Percentiles rank a stretch among this genome's conserved stretches.
Evolutionary conservation across 2,329 filamentous ascomycete genomes (phyloP).

Genomic region (Arthrobotrys musiformis): DNA sequence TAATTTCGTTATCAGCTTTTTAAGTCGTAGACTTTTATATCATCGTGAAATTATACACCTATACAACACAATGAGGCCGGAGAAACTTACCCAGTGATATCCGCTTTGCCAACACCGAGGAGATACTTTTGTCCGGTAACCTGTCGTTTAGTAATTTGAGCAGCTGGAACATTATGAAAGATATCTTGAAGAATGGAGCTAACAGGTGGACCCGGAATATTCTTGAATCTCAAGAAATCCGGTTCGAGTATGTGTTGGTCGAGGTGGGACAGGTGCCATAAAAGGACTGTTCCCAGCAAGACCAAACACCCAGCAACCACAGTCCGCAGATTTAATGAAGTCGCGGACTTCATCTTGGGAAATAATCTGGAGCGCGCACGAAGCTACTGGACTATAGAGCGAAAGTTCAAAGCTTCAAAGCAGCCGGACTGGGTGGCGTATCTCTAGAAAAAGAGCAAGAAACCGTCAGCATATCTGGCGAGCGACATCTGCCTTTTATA

Average conservation of each 20-base stretch:
- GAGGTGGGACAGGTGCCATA: constrained; percentile 47
- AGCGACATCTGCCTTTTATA: constrained; percentile 34
- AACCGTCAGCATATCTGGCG: constrained; percentile 24
- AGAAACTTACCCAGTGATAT: constrained; percentile 71
- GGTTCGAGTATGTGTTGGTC: constrained; percentile 47
- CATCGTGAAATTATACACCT: too few relatives aligned
- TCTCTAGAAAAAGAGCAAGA: constrained; percentile 28
- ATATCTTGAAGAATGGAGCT: constrained; percentile 54
- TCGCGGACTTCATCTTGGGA: constrained; percentile 44
- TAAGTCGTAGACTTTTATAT: too few relatives aligned
- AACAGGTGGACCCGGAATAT: constrained; percentile 43
- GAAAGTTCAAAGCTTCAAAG: constrained; percentile 50
- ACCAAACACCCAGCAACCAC: constrained; percentile 50
- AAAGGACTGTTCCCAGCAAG: constrained; percentile 36
- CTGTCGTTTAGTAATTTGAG: constrained; percentile 58
- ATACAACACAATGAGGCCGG: not conserved
- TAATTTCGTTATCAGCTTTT: too few relatives aligned
- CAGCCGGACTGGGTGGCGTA: constrained; percentile 31
- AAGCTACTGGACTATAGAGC: constrained; percentile 46
- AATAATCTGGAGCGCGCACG: constrained; percentile 15
- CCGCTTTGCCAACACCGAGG: constrained; percentile 76
- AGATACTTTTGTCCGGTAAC: constrained; percentile 67
- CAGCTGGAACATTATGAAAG: constrained; percentile 43
- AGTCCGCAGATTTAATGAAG: constrained; percentile 46
- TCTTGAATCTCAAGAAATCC: constrained; percentile 45